Evolutionary conservation across 257 asterid genomes (phyloP), one percentile per base, ranked within the genome.

Genomic region (Solanum appendiculatum): DNA sequence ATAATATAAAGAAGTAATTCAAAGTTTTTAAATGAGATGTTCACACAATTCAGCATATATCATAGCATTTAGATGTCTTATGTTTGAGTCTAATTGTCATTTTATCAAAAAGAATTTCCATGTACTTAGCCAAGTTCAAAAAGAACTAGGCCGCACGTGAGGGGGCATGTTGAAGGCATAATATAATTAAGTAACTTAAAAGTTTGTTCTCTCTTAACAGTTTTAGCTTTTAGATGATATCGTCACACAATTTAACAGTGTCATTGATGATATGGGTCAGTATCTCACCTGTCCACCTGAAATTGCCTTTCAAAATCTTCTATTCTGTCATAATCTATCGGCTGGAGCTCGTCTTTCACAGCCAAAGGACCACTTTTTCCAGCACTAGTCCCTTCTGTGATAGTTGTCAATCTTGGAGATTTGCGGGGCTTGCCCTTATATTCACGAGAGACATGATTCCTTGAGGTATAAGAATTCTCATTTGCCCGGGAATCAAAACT

Each of bases 401-500:
- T 86, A 39, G 85, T 66, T 33, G 90, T 54, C 77, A 88, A 87
- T 33, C 78, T 27, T 44, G 85, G 85, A 77, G 72, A 83, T 75
- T 86, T 46, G n/a, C 78, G 69, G 39, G 86, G 83, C 77, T 88
- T 87, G 7, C 21, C 37, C 73, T 13, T 56, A 42, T 42, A 84
- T 25, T 70, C 89, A 44, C 83, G 86, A 25, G 86, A 84, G 81
- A 72, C n/a, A 48, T 80, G 82, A 58, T 82, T 91, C 80, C 85
- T 86, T 9, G 85, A 89, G 68, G 84, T 81, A 54, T 87, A 63
- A 8, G 92, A 89, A n/a, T 89, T 87, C 11, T 88, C 90, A 12
- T 31, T 31, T 16, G 85, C 91, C 87, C 89, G 80, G 39, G 90
- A 92, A 20, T 88, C 94, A 66, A 89, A 92, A 58, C 96, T 94